Conservation (phyloP, 1,139 yeast genomes). For the Blastobotrys persicus region DNA sequence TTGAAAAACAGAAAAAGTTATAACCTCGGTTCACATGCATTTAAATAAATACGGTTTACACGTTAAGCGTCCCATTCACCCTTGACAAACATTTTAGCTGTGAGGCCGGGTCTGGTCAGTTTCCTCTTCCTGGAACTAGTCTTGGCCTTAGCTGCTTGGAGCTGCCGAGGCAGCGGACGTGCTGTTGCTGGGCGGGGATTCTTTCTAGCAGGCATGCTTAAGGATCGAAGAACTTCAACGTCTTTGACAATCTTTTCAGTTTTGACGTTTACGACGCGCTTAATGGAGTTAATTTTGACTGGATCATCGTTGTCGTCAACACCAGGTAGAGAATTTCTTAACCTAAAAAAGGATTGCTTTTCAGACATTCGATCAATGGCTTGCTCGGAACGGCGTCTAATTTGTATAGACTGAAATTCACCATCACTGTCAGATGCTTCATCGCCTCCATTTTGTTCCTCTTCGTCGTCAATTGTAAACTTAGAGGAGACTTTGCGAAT, state of each 20-base stretch:
- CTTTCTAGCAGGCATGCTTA: conserved; percentile 7
- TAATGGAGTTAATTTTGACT: conserved; percentile 5
- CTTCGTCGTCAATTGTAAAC: not conserved
- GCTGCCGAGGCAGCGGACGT: not conserved
- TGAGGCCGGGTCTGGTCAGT: not conserved
- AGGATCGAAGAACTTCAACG: conserved; percentile 12
- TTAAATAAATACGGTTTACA: conserved; percentile 1
- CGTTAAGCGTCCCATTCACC: conserved; percentile 6
- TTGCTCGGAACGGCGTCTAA: not conserved
- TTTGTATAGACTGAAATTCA: not conserved
- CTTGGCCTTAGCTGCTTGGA: not conserved
- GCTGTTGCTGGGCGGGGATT: not conserved
- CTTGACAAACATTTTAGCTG: not conserved
- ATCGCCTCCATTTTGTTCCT: not conserved
- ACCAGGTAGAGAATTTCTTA: not conserved
- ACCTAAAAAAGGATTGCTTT: not conserved
- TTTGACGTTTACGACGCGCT: conserved; percentile 12
- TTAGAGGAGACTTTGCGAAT: not conserved
- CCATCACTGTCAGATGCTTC: not conserved
- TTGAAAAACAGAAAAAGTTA: too few relatives aligned
- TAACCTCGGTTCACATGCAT: too few relatives aligned
- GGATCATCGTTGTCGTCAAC: not conserved
- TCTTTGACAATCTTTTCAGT: conserved; percentile 7
- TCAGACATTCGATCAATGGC: conserved; percentile 14
- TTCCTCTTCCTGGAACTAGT: not conserved